Base-by-base conservation (phyloP, 2,329 filamentous ascomycete genomes). In the Fusarium citri region DNA sequence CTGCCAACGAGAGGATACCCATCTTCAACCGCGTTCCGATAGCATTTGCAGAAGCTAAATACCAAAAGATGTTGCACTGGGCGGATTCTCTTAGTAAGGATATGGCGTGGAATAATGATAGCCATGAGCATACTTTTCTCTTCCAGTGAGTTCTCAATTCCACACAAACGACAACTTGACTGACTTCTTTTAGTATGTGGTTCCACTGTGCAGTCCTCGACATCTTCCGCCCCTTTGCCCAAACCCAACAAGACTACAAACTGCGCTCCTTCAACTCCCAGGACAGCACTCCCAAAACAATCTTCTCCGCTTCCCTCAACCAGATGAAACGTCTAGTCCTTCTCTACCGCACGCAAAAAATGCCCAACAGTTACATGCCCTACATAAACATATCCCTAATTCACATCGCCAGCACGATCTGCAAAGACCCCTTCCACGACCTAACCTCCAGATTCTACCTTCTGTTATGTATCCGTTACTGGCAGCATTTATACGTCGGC, bases 331-430 rank as follows among this genome's bases (percentile, higher is more conserved):
- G 58, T 0, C 22, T 61, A 0, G 58, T n/a, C 1, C 43, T 61
- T 0, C 26, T 61, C 1, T 61, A 61, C n/a, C 37, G 58, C 2
- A 42, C 58, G 0, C 43, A 59, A 20, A 45, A 59, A 0, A 41
- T 49, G 54, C 26, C 58, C 8, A 49, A 18, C 0, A 59, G 54
- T 1, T 61, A 61, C 7, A 59, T 61, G 54, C 58, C 58, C 12
- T 61, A 61, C 3, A 59, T 61, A 2, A 61, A 59, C 22, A 59
- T 59, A 5, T 59, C 54, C 6, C 34, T 61, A 1, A 9, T 61
- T 9, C 58, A 59, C n/a, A 61, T 61, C 10, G 58, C 43, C 26
- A 61, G 14, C 23, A 59, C 55, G 4, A 59, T 61, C 18, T 50
- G 58, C 23, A 59, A 5, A 30, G 58, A 59, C 11, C n/a, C 16